Conservation (phyloP, 2,329 filamentous ascomycete genomes). For the Chaetothyriales sp. region DNA sequence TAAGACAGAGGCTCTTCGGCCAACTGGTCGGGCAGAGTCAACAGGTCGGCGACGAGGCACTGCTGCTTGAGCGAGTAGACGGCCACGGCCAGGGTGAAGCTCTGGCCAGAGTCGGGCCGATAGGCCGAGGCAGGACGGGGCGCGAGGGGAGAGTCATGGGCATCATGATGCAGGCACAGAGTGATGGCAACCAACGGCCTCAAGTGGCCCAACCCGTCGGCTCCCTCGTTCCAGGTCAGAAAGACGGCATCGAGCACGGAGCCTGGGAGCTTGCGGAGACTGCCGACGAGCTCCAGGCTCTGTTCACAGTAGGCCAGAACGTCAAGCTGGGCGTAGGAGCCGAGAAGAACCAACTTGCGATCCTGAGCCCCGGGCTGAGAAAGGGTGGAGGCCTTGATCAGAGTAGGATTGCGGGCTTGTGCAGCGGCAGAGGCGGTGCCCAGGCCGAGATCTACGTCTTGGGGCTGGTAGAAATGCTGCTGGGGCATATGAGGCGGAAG, state of each 20-base stretch:
- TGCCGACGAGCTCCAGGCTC: slow-evolving; percentile 49
- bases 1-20: slow-evolving; percentile 3
- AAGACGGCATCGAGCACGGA: slow-evolving; percentile 73
- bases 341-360: slow-evolving; percentile 58
- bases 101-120: not conserved
- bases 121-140: slow-evolving; percentile 14
- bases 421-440: slow-evolving; percentile 33
- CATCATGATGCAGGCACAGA: slow-evolving; percentile 50
- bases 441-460: slow-evolving; percentile 53
- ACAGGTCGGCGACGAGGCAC: slow-evolving; percentile 56
- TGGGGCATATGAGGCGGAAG: slow-evolving; percentile 65
- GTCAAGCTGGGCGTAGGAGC: slow-evolving; percentile 67
- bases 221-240: slow-evolving; percentile 51
- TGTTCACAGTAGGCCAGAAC: slow-evolving; percentile 62
- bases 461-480: slow-evolving; percentile 61
- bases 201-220: slow-evolving; percentile 39
- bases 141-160: slow-evolving; percentile 32
- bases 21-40: slow-evolving; percentile 48
- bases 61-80: slow-evolving; percentile 74
- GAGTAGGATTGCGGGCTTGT: slow-evolving; percentile 45
- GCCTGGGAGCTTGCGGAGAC: slow-evolving; percentile 63
- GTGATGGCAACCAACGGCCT: slow-evolving; percentile 68
- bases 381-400: slow-evolving; percentile 8
- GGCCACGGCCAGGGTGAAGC: slow-evolving; percentile 47
- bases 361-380: slow-evolving; percentile 5